Percentiles rank a stretch among this genome's conserved stretches.
Evolutionary conservation across 768 basidiomycete genomes (phyloP).

Genomic region (Thelephora ganbajun): DNA sequence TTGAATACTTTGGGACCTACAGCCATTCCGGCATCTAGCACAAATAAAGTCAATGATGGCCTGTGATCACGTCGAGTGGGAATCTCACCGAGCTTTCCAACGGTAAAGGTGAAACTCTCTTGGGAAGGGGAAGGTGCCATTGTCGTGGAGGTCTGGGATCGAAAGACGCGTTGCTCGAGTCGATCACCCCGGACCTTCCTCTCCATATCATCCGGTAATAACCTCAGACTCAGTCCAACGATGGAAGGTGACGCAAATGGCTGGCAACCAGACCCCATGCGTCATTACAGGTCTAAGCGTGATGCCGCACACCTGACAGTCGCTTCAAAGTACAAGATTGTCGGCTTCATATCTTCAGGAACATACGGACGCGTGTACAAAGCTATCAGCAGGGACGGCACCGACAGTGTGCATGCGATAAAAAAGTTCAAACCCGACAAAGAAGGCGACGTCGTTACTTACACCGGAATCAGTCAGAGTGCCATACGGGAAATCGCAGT

Average conservation of each 20-base stretch:
- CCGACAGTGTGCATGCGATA: conserved; percentile 75
- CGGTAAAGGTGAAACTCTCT: conserved; percentile 82
- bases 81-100: conserved; percentile 81
- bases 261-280: conserved; percentile 62
- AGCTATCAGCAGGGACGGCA: conserved; percentile 63
- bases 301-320: conserved; percentile 58
- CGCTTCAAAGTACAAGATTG: conserved; percentile 73
- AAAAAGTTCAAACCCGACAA: conserved; percentile 99
- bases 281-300: conserved; percentile 65
- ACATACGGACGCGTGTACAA: conserved; percentile 99
- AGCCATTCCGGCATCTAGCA: conserved; percentile 83
- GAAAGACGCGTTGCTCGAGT: background rate
- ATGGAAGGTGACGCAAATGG: conserved; percentile 17
- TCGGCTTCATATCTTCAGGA: conserved; percentile 96
- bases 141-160: background rate
- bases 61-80: background rate
- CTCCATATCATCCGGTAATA: background rate
- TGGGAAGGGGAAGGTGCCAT: conserved; percentile 9
- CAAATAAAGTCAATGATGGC: background rate
- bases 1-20: conserved; percentile 27
- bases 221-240: conserved; percentile 10
- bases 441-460: conserved; percentile 90
- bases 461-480: conserved; percentile 96
- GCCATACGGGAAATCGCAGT: conserved; percentile 95
- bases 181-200: background rate